Evolutionary conservation across 192 early-diverging fungal genomes (phyloP).

Genomic region (Kickxella alabastrina): DNA sequence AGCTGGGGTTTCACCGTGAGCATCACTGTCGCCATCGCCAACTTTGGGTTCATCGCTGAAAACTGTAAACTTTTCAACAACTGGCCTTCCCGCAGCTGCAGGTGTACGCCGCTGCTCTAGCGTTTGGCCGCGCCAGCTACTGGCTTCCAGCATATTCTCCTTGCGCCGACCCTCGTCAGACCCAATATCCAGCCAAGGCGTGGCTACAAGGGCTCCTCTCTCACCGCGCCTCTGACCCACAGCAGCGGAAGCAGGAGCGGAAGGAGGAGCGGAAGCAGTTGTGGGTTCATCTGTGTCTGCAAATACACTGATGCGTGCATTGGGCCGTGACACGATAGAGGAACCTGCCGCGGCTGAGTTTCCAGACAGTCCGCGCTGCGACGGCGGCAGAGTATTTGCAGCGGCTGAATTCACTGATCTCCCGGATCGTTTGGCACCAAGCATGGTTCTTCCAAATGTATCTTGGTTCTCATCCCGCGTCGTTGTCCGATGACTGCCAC

Average conservation of each 20-base stretch:
- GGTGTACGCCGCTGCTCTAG: constrained; percentile 46
- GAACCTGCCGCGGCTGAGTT: not conserved
- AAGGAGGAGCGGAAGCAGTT: not conserved
- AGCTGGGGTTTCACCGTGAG: not conserved
- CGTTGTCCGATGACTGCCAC: constrained; percentile 5
- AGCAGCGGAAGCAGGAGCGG: not conserved
- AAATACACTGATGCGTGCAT: constrained; percentile 41
- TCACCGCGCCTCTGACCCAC: not conserved
- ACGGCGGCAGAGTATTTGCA: constrained; percentile 30
- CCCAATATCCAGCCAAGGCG: constrained; percentile 61
- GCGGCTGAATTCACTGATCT: constrained; percentile 17
- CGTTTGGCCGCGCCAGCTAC: constrained; percentile 58
- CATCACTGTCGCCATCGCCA: not conserved
- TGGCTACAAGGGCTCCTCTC: not conserved
- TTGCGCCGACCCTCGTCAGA: constrained; percentile 58
- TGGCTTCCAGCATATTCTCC: constrained; percentile 64
- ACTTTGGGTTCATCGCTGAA: constrained; percentile 29
- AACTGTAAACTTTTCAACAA: constrained; percentile 30
- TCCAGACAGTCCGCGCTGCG: constrained; percentile 14
- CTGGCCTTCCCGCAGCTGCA: not conserved
- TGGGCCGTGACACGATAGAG: too few species aligned
- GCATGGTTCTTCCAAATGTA: constrained; percentile 20
- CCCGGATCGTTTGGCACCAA: constrained; percentile 22
- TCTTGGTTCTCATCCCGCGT: not conserved
- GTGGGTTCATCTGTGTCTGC: constrained; percentile 22